Evolutionary conservation across 1,139 yeast species (phyloP).

Genomic region (Groenewaldozyma sp.): DNA sequence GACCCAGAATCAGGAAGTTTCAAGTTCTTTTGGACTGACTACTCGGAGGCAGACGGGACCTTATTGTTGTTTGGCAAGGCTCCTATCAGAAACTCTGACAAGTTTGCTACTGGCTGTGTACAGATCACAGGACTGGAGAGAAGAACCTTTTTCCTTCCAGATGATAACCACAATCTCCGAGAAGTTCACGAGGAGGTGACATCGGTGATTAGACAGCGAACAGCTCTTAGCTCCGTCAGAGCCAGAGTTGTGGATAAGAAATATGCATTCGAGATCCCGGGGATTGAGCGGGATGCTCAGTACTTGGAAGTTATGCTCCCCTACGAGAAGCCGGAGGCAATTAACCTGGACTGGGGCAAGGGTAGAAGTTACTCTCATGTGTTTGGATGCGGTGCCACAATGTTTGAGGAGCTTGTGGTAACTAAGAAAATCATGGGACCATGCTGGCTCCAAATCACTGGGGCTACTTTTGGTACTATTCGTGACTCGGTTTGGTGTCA

Average conservation of each 20-base stretch:
- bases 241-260: slow-evolving; percentile 67
- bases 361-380: slow-evolving; percentile 75
- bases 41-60: slow-evolving; percentile 62
- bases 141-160: slow-evolving; percentile 72
- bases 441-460: slow-evolving; percentile 76
- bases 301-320: slow-evolving; percentile 77
- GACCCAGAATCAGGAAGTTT: slow-evolving; percentile 38
- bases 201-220: slow-evolving; percentile 47
- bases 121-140: slow-evolving; percentile 64
- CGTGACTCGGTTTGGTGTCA: slow-evolving; percentile 71
- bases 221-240: slow-evolving; percentile 52
- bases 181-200: slow-evolving; percentile 76
- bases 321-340: slow-evolving; percentile 22
- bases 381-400: slow-evolving; percentile 65
- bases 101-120: slow-evolving; percentile 64
- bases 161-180: slow-evolving; percentile 33
- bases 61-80: slow-evolving; percentile 80
- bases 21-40: slow-evolving; percentile 86
- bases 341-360: slow-evolving; percentile 5
- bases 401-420: slow-evolving; percentile 80
- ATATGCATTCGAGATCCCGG: slow-evolving; percentile 82
- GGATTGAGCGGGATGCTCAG: slow-evolving; percentile 70
- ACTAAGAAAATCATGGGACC: slow-evolving; percentile 93
- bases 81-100: slow-evolving; percentile 37
- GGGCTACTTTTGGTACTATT: slow-evolving; percentile 50